Percentiles rank a stretch among this genome's conserved stretches.
phyloP scores from a whole-genome alignment of 805 yeast genomes.

The Starmera dryadoides region DNA sequence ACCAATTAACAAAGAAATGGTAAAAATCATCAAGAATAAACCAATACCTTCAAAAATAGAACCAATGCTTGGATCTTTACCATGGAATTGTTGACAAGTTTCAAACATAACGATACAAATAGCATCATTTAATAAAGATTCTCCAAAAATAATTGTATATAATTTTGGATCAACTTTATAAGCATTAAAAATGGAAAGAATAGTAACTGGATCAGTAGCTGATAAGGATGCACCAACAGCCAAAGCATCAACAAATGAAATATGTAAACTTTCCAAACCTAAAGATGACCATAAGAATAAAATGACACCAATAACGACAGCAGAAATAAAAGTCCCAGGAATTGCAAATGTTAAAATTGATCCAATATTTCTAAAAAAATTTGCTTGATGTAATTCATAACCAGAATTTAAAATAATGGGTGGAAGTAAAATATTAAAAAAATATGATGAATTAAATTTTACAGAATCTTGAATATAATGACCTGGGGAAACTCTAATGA shows the following conservation, averaged over 20 bases:
- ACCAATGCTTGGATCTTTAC: constrained; percentile 65
- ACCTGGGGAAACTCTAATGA: constrained; percentile 89
- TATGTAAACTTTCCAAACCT: constrained; percentile 81
- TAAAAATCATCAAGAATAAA: constrained; percentile 85
- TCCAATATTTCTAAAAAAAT: constrained; percentile 87
- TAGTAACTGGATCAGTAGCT: constrained; percentile 98
- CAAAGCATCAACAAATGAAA: constrained; percentile 94
- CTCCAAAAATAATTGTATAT: constrained; percentile 96
- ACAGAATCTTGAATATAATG: constrained; percentile 96
- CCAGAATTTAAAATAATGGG: constrained; percentile 96
- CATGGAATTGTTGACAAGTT: constrained; percentile 94
- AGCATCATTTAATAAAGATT: constrained; percentile 91
- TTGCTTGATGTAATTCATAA: constrained; percentile 91
- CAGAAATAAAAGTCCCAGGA: constrained; percentile 92
- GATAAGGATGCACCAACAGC: constrained; percentile 97
- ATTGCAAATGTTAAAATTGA: constrained; percentile 91
- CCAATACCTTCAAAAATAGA: constrained; percentile 93
- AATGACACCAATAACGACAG: constrained; percentile 84
- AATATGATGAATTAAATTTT: constrained; percentile 88
- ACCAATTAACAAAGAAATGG: constrained; percentile 86
- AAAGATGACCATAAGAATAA: constrained; percentile 84
- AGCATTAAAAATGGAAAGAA: constrained; percentile 91
- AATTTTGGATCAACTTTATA: constrained; percentile 97
- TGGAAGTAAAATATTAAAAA: constrained; percentile 88
- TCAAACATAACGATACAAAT: constrained; percentile 98